Evolutionary conservation across 805 yeast genomes (phyloP), one percentile per base, ranked within the genome.

Genomic region (Saccharomycopsis fibuligera): DNA sequence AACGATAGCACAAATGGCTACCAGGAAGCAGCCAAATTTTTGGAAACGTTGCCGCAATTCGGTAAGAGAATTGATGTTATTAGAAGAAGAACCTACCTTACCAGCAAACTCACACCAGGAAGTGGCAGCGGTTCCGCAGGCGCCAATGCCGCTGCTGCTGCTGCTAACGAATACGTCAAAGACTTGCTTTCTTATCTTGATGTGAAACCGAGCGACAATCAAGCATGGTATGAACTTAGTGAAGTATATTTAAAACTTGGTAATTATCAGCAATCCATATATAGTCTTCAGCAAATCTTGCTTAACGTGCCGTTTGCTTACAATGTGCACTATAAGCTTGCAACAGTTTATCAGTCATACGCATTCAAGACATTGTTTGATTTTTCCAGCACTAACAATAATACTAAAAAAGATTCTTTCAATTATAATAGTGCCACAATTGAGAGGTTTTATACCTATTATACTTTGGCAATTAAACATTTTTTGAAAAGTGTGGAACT

Each of bases 211-310:
- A 62, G 81, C 19, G 98, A 93, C 62, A 68, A 76, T 2, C 80
- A 83, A 54, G 68, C 84, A 2, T 88, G 95, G 96, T 72, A 79
- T 42, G 95, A 86, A 63, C 68, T 89, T 48, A 83, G 80, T 3
- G 77, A 78, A 33, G 68, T 75, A n/a, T 91, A 91, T 61, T 64
- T 64, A 22, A 61, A 67, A 12, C 53, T 73, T 6, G 89, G 89
- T 1, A 79, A 81, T 58, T 80, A 75, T 55, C 82, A 78, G 31
- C 79, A 81, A 57, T 82, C 93, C 0, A 72, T 84, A 4, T 78
- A 73, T 60, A 72, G 86, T 48, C 72, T 75, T 24, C 79, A 86
- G 59, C 96, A 91, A 60, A 76, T 86, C 2, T 63, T 90, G 14
- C 59, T 86, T 30, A 70, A 76, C 22, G 73, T 72, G 48, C 96